These are phyloP conservation scores for Heritiera littoralis DNA, from an alignment of 345 rosid genomes.

Conservation along the genomic window DNA sequence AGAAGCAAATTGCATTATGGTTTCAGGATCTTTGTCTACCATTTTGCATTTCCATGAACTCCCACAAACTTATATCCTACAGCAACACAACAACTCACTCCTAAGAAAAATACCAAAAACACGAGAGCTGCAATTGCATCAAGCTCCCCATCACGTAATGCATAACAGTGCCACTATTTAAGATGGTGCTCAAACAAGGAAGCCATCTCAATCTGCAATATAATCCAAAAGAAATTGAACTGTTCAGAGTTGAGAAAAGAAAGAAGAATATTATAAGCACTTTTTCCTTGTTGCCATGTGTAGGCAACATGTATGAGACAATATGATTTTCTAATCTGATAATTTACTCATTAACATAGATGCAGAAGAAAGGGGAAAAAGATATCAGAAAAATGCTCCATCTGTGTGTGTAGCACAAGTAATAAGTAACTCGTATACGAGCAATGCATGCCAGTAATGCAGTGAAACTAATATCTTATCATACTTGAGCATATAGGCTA, in stretches of 20 bases:
- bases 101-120: not conserved
- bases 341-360: not conserved
- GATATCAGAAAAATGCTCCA: not conserved
- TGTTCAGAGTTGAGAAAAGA: not conserved
- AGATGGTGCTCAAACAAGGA: slow-evolving; percentile 86
- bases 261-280: not conserved
- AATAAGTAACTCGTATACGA: not conserved
- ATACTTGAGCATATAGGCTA: not conserved
- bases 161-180: slow-evolving; percentile 31
- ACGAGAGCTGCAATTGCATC: not conserved
- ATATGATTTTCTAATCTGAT: not conserved
- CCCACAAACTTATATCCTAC: slow-evolving; percentile 11
- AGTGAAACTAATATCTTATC: not conserved
- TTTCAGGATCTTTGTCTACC: not conserved
- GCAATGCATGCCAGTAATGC: not conserved
- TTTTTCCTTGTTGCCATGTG: not conserved
- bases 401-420: not conserved
- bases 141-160: not conserved
- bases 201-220: slow-evolving; percentile 86
- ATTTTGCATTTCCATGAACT: not conserved
- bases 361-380: not conserved
- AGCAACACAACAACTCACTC: not conserved
- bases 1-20: not conserved
- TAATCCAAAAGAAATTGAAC: slow-evolving; percentile 13
- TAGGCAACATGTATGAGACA: not conserved